phyloP scores from a whole-genome alignment of 169 alveolate species.

The Plasmodium vinckei region DNA sequence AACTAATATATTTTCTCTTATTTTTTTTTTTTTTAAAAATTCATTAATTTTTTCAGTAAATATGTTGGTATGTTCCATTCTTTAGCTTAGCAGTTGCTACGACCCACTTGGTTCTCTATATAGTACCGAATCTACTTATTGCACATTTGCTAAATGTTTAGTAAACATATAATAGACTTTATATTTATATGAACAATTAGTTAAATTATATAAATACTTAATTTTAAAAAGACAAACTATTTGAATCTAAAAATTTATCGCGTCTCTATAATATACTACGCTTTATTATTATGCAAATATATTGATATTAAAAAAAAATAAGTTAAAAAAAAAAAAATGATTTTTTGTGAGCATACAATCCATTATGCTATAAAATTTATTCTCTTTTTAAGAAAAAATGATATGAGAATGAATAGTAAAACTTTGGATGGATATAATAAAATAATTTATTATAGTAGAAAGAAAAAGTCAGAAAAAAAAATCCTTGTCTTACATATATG shows the following conservation, averaged over 20 bases:
- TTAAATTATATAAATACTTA: too few relatives aligned
- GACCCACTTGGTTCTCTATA: not conserved
- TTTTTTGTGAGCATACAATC: not conserved
- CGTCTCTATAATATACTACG: too few relatives aligned
- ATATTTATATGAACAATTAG: too few relatives aligned
- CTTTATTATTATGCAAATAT: too few relatives aligned
- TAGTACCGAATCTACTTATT: not conserved
- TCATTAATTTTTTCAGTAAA: slow-evolving; percentile 23
- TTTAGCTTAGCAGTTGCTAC: not conserved
- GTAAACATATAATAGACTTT: too few relatives aligned
- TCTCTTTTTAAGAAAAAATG: not conserved
- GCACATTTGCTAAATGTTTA: too few relatives aligned
- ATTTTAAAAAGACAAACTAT: too few relatives aligned
- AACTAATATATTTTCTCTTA: slow-evolving; percentile 29
- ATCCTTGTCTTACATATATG: not conserved
- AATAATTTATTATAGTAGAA: not conserved
- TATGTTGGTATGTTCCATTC: slow-evolving; percentile 11
- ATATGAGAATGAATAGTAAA: too few relatives aligned
- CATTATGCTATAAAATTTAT: not conserved
- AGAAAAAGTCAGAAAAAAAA: not conserved
- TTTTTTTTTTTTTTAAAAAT: slow-evolving; percentile 7
- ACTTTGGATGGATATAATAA: too few relatives aligned
- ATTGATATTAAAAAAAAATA: too few relatives aligned
- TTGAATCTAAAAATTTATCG: too few relatives aligned
- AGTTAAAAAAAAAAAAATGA: not conserved